Evolutionary conservation across 768 basidiomycete genomes (phyloP), one percentile per base, ranked within the genome.

Genomic region (Jaapia argillacea): DNA sequence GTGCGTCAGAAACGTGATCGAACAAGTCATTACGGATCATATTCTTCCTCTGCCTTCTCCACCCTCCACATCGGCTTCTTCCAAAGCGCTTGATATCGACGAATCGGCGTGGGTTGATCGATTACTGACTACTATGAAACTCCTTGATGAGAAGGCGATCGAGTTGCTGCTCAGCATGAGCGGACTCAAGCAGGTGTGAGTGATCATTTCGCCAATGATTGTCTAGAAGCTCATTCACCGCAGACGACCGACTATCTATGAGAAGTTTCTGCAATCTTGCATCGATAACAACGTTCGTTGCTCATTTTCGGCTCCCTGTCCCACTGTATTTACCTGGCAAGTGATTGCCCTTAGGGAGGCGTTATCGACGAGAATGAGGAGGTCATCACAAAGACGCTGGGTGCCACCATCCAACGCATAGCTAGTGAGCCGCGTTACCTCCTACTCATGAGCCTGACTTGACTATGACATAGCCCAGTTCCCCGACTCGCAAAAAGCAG

Each of bases 91-190:
- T 24, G 83, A 85, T 23, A 63, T 81, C 3, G 89, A 93, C 48
- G 91, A 94, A 54, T 68, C 63, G 0, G 72, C 74, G 0, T 98
- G 93, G 93, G 86, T 86, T 0, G 91, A 96, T 53, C 70, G 81
- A 18, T 58, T 96, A 26, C 66, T 98, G 13, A 69, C 71, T 28
- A 79, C 81, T 1, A 80, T 92, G 75, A 69, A 69, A 26, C 71
- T 72, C 50, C 63, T 97, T 6, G 65, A 81, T 39, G 76, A 79
- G 12, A 69, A 68, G 24, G 70, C 74, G 0, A 66, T 76, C 40
- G 73, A 71, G 41, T 66, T 74, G 0, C 55, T 97, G 22, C 54
- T 89, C 10, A 58, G 57, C 6, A 57, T 92, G 45, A 75, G 80
- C 4, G 75, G 77, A 4, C 55, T 98, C 24, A 81, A 79, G 48